Conservation (phyloP, 2,329 filamentous ascomycete genomes). For the Pseudomassariella vexata region DNA sequence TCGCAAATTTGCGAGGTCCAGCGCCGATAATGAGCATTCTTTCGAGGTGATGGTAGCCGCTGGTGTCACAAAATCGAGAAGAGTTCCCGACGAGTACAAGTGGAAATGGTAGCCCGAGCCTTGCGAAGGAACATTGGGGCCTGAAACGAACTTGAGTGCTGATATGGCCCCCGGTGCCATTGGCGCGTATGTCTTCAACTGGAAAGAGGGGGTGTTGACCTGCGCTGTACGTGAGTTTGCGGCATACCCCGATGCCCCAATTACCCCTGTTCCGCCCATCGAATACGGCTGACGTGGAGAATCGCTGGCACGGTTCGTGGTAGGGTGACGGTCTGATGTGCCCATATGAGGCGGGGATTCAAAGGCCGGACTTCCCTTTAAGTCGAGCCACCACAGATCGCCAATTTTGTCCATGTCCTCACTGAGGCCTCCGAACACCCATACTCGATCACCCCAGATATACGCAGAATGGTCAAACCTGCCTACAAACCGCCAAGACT, state of each 20-base stretch:
- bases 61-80: constrained; percentile 92
- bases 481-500: constrained; percentile 90
- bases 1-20: constrained; percentile 79
- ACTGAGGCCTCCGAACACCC: constrained; percentile 93
- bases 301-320: constrained; percentile 34
- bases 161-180: constrained; percentile 86
- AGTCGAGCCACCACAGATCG: constrained; percentile 95
- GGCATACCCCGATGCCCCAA: constrained; percentile 59
- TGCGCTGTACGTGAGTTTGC: constrained; percentile 63
- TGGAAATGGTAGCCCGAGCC: constrained; percentile 93
- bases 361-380: constrained; percentile 85
- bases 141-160: constrained; percentile 82
- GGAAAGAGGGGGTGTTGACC: constrained; percentile 60
- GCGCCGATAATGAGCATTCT: constrained; percentile 83
- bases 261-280: constrained; percentile 41
- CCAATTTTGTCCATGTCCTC: constrained; percentile 96
- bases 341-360: constrained; percentile 60
- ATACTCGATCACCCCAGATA: constrained; percentile 85
- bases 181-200: constrained; percentile 68
- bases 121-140: constrained; percentile 79
- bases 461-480: constrained; percentile 94
- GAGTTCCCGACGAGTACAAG: constrained; percentile 83
- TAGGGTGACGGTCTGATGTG: constrained; percentile 39
- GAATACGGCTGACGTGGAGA: constrained; percentile 49
- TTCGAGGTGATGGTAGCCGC: constrained; percentile 79